Conservation (phyloP, 73 alveolate species). For the Loxodes magnus region DNA sequence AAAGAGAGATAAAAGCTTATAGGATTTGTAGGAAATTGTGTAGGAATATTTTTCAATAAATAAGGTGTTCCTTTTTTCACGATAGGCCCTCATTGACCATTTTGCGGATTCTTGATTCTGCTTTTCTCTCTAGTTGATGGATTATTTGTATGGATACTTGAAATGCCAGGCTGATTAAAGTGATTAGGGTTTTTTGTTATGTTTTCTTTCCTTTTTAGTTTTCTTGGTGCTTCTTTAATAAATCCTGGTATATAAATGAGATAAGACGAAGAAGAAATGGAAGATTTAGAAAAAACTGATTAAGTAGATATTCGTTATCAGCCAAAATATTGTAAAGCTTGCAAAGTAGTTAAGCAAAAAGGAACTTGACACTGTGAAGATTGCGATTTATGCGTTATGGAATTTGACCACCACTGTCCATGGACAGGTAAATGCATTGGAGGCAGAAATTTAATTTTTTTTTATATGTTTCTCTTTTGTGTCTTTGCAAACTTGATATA, state of each 20-base stretch:
- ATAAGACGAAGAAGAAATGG: not conserved
- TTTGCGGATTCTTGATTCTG: not conserved
- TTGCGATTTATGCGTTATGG: slow-evolving; percentile 26
- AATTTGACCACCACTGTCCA: slow-evolving; percentile 32
- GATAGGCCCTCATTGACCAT: slow-evolving; percentile 50
- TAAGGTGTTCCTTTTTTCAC: slow-evolving; percentile 25
- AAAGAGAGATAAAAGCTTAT: no score
- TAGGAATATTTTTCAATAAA: slow-evolving; percentile 6
- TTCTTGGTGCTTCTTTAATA: no score
- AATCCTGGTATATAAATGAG: no score
- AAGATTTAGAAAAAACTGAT: slow-evolving; percentile 5
- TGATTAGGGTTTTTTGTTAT: no score
- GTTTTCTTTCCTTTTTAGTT: no score
- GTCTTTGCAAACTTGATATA: no score
- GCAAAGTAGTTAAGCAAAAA: slow-evolving; percentile 14
- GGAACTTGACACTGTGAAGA: slow-evolving; percentile 18
- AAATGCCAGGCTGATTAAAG: no score
- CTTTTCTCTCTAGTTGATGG: not conserved
- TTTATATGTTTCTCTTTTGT: not conserved
- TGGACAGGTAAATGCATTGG: slow-evolving; percentile 33
- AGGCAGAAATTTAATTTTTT: slow-evolving; percentile 13
- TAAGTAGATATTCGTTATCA: no score
- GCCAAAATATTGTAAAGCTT: slow-evolving; percentile 11
- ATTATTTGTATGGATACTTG: slow-evolving; percentile 10
- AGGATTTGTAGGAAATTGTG: no score